Evolutionary conservation across 768 basidiomycete genomes (phyloP).

Genomic region (Collybia mongolica): DNA sequence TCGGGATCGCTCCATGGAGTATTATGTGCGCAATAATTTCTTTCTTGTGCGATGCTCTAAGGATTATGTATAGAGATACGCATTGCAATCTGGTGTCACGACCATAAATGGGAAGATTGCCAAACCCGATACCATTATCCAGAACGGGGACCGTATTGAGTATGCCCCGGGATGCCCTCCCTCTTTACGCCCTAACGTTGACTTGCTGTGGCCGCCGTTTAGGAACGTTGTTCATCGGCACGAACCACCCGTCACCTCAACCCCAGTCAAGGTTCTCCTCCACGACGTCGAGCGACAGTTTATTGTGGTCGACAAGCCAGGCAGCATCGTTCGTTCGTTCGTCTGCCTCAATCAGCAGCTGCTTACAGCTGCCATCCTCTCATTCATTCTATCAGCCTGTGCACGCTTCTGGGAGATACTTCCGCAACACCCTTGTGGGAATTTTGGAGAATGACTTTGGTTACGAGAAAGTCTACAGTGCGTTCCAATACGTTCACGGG

Average conservation of each 20-base stretch:
- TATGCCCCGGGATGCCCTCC: slow-evolving; percentile 19
- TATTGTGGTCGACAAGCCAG: slow-evolving; percentile 95
- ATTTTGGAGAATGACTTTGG: slow-evolving; percentile 85
- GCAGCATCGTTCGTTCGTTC: slow-evolving; percentile 78
- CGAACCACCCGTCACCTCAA: slow-evolving; percentile 91
- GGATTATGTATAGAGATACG: slow-evolving; percentile 40
- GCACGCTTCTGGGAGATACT: slow-evolving; percentile 90
- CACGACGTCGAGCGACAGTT: slow-evolving; percentile 80
- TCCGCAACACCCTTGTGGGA: slow-evolving; percentile 83
- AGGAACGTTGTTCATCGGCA: slow-evolving; percentile 96
- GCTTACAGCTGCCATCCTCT: slow-evolving; percentile 1
- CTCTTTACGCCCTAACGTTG: slow-evolving; percentile 1
- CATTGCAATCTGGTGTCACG: slow-evolving; percentile 90
- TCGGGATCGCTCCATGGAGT: slow-evolving; percentile 90
- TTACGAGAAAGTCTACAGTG: slow-evolving; percentile 80
- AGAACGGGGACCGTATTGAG: slow-evolving; percentile 82
- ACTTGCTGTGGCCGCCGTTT: neutral
- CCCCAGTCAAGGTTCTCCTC: slow-evolving; percentile 75
- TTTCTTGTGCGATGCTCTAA: slow-evolving; percentile 1
- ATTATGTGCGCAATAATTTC: slow-evolving; percentile 69
- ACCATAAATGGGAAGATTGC: slow-evolving; percentile 92
- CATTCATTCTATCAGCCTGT: slow-evolving; percentile 59
- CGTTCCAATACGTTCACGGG: slow-evolving; percentile 28
- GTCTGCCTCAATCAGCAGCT: slow-evolving; percentile 8
- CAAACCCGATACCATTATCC: slow-evolving; percentile 71